These are phyloP conservation scores for Capronia coronata DNA, from an alignment of 2,329 filamentous ascomycete genomes.

Conservation along the genomic window DNA sequence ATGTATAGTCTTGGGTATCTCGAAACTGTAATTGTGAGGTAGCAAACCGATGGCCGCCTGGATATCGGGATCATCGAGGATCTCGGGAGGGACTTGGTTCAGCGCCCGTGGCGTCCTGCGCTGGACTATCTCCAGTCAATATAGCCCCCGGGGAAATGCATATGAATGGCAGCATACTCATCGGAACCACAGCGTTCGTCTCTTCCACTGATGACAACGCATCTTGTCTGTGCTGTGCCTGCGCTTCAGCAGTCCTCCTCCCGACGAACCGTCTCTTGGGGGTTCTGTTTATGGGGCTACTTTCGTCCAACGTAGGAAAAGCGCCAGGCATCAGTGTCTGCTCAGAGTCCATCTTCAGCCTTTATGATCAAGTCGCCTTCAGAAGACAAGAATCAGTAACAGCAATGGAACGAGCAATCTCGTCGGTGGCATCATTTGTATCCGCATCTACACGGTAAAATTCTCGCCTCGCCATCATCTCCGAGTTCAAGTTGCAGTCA, in stretches of 20 bases:
- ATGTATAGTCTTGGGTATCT: slow-evolving; percentile 97
- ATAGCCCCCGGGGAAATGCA: not conserved
- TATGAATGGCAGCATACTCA: slow-evolving; percentile 30
- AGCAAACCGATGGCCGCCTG: slow-evolving; percentile 81
- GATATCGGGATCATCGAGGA: slow-evolving; percentile 75
- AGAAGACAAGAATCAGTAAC: too few species aligned
- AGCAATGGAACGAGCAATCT: too few species aligned
- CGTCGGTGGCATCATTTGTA: too few species aligned
- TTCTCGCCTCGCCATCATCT: too few species aligned
- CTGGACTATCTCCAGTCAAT: slow-evolving; percentile 46
- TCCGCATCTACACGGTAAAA: too few species aligned
- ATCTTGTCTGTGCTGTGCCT: slow-evolving; percentile 54
- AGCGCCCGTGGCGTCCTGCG: slow-evolving; percentile 70
- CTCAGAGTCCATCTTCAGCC: slow-evolving; percentile 45
- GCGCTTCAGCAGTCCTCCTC: slow-evolving; percentile 58
- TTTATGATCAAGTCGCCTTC: not conserved
- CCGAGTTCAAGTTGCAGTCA: too few species aligned
- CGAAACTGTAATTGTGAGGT: slow-evolving; percentile 95
- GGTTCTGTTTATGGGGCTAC: slow-evolving; percentile 38
- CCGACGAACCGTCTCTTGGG: slow-evolving; percentile 93
- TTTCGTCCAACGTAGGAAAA: slow-evolving; percentile 19
- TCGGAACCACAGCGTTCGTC: slow-evolving; percentile 41
- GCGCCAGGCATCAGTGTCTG: slow-evolving; percentile 23
- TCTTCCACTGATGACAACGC: slow-evolving; percentile 64
- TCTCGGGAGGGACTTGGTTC: slow-evolving; percentile 83